phyloP scores from a whole-genome alignment of 371 early-diverging fungal species.

The Mortierella sp. region DNA sequence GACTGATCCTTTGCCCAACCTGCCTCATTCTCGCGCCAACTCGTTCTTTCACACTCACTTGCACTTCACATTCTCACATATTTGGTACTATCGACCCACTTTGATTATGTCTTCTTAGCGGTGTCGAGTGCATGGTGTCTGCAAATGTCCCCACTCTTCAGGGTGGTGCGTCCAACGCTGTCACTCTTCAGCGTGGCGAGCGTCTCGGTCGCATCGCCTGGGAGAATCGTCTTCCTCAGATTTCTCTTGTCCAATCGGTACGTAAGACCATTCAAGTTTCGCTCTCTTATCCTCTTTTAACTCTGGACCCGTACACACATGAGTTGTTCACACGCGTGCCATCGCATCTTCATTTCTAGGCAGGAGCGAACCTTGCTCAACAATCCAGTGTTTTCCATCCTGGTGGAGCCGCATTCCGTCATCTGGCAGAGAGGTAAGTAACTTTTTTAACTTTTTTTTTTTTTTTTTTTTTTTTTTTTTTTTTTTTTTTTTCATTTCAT shows the following conservation, averaged over 20 bases:
- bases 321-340: no score
- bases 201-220: slow-evolving; percentile 68
- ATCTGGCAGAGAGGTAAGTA: slow-evolving; percentile 66
- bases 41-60: neutral
- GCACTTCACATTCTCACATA: neutral
- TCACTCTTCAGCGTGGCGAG: slow-evolving; percentile 63
- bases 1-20: neutral
- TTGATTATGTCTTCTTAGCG: slow-evolving; percentile 63
- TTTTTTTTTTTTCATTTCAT: no score
- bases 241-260: slow-evolving; percentile 72
- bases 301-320: no score
- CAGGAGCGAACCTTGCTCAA: slow-evolving; percentile 80
- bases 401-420: slow-evolving; percentile 77
- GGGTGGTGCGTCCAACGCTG: slow-evolving; percentile 73
- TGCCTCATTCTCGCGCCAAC: neutral
- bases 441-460: no score
- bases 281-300: no score
- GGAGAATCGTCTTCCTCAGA: slow-evolving; percentile 69
- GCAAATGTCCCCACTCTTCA: slow-evolving; percentile 76
- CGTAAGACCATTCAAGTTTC: neutral
- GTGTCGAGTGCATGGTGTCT: slow-evolving; percentile 72
- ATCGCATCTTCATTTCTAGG: slow-evolving; percentile 53
- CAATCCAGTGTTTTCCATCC: slow-evolving; percentile 80
- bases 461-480: no score
- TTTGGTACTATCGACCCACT: no score